A percentile compares a stretch with the other conserved stretches of the same genome.
These are phyloP conservation scores for Fusarium sororula DNA, from an alignment of 2,329 filamentous ascomycete species.

Conservation along the genomic window DNA sequence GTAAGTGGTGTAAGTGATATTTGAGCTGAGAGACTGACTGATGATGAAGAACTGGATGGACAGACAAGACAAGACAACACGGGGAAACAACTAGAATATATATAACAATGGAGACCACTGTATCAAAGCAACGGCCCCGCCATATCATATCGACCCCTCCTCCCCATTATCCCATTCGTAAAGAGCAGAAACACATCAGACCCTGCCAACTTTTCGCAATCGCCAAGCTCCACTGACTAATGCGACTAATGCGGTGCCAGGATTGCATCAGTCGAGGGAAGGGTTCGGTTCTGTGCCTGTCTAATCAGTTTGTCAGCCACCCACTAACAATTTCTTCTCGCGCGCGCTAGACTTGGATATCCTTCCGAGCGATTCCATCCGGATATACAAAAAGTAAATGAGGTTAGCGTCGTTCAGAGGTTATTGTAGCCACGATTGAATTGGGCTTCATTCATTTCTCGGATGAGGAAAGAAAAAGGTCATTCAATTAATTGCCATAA, in stretches of 20 bases:
- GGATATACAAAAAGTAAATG: neutral
- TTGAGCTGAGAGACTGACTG: constrained; percentile 8
- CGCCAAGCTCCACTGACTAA: constrained; percentile 19
- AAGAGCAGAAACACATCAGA: constrained; percentile 2
- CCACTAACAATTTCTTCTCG: neutral
- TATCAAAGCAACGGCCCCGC: constrained; percentile 7
- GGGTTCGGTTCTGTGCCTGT: neutral
- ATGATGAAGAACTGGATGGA: neutral
- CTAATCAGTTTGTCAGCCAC: neutral
- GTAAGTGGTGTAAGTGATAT: neutral
- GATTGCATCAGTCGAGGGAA: constrained; percentile 9
- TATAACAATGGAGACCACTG: constrained; percentile 4
- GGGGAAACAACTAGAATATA: constrained; percentile 18
- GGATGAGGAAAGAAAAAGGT: neutral
- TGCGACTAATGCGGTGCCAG: constrained; percentile 20
- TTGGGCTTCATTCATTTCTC: neutral
- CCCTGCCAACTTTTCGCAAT: constrained; percentile 17
- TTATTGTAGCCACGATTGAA: neutral
- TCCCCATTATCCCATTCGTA: neutral
- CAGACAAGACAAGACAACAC: neutral
- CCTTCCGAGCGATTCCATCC: neutral
- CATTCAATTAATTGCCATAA: neutral
- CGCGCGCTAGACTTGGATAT: neutral
- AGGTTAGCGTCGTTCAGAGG: neutral
- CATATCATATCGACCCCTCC: constrained; percentile 12